These are phyloP conservation scores for Beauveria medogensis DNA, from an alignment of 2,329 filamentous ascomycete genomes.

Conservation along the genomic window DNA sequence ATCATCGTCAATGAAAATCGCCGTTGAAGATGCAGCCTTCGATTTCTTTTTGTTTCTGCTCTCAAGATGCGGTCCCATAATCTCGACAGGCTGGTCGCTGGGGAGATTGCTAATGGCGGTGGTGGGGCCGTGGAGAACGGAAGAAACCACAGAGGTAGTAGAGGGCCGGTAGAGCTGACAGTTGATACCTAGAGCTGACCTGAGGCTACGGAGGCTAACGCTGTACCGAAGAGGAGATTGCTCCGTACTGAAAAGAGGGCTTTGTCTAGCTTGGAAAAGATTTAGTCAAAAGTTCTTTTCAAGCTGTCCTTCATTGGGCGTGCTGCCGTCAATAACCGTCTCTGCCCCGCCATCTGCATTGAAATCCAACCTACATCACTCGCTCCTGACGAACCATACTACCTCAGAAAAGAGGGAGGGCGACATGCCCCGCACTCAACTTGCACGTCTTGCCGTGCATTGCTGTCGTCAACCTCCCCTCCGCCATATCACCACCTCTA, in stretches of 20 bases:
- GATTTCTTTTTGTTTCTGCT: not conserved
- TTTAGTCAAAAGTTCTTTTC: not conserved
- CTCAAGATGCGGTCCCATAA: not conserved
- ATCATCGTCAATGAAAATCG: not conserved
- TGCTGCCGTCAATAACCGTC: constrained; percentile 7
- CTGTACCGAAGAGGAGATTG: not conserved
- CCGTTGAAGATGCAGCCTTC: not conserved
- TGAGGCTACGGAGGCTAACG: not conserved
- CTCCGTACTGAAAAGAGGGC: constrained; percentile 2
- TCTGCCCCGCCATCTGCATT: constrained; percentile 6
- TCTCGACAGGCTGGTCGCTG: not conserved
- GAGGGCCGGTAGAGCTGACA: not conserved
- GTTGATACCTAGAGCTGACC: too few species aligned
- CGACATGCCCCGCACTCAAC: constrained; percentile 14
- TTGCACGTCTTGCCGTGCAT: constrained; percentile 11
- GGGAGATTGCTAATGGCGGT: not conserved
- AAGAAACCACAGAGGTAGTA: not conserved
- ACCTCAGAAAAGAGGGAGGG: not conserved
- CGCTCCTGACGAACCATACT: not conserved
- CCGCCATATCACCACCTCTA: not conserved
- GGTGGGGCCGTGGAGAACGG: constrained; percentile 7
- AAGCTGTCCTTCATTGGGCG: constrained; percentile 10
- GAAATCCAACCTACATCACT: not conserved
- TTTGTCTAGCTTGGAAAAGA: not conserved
- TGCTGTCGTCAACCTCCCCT: constrained; percentile 8